Conservation (phyloP, 345 rosid genomes). For the Eucalyptus cloeziana region DNA sequence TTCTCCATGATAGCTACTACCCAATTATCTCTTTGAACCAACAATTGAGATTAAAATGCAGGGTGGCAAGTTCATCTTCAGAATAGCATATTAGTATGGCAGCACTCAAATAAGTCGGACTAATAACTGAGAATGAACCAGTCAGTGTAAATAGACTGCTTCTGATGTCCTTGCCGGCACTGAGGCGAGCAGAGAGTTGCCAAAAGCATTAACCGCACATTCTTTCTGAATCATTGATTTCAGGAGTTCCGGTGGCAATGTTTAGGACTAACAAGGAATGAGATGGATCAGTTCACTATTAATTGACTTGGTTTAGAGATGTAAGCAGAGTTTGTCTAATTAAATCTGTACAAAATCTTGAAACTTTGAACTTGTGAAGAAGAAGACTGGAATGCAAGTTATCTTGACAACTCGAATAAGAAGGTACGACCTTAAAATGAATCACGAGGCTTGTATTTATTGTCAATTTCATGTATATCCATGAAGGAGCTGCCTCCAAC, state of each 20-base stretch:
- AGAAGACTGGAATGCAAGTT: background rate
- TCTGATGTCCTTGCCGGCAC: too few species aligned
- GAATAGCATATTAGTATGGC: too few species aligned
- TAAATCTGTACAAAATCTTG: background rate
- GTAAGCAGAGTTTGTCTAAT: background rate
- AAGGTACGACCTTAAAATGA: background rate
- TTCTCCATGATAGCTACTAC: too few species aligned
- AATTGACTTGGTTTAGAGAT: background rate
- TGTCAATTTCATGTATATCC: constrained; percentile 26
- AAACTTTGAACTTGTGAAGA: background rate
- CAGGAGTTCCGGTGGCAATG: background rate
- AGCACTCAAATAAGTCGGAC: too few species aligned
- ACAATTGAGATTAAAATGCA: too few species aligned
- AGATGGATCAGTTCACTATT: background rate
- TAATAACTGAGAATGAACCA: too few species aligned
- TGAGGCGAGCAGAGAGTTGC: background rate
- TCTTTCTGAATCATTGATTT: background rate
- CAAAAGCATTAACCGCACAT: background rate
- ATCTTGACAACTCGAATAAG: background rate
- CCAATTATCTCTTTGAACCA: too few species aligned
- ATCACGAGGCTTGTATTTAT: background rate
- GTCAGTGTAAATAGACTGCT: too few species aligned
- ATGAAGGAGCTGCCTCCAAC: constrained; percentile 21
- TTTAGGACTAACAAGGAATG: background rate
- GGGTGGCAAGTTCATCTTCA: too few species aligned